Percentiles rank a stretch among this genome's conserved stretches.
Conservation (phyloP, 2,329 filamentous ascomycete species). For the Cordyceps javanica region DNA sequence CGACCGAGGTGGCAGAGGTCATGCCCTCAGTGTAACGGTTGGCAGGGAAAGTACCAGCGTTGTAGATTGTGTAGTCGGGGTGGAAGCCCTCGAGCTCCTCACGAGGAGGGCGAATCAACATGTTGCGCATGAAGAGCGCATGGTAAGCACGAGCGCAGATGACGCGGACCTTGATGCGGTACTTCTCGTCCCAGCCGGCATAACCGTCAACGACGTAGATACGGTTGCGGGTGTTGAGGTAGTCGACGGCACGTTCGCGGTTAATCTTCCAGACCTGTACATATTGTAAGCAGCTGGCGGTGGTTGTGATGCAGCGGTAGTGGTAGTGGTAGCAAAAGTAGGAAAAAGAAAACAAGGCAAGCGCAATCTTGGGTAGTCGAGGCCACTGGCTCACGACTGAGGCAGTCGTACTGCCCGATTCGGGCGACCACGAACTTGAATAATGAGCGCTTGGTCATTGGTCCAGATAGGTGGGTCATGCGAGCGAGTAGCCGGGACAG, state of each 20-base stretch:
- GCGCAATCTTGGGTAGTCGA: too few relatives aligned
- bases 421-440: conserved; percentile 2
- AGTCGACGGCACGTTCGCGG: conserved; percentile 96
- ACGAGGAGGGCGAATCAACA: conserved; percentile 89
- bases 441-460: conserved; percentile 10
- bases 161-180: conserved; percentile 94
- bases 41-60: conserved; percentile 95
- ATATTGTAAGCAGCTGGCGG: conserved; percentile 24
- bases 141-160: conserved; percentile 99
- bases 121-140: conserved; percentile 99
- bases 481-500: conserved; percentile 6
- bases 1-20: conserved; percentile 96
- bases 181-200: conserved; percentile 97
- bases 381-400: not conserved
- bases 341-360: too few relatives aligned
- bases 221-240: conserved; percentile 96
- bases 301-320: not conserved
- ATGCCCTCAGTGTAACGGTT: conserved; percentile 98
- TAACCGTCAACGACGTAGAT: conserved; percentile 98
- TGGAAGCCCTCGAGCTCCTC: conserved; percentile 97
- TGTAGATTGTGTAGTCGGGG: conserved; percentile 99
- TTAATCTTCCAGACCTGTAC: conserved; percentile 97
- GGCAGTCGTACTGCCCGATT: not conserved
- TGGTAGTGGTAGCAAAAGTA: not conserved
- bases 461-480: not conserved